These are phyloP conservation scores for Phytophthora nicotianae DNA, from an alignment of 352 stramenopile genomes.

Conservation along the genomic window DNA sequence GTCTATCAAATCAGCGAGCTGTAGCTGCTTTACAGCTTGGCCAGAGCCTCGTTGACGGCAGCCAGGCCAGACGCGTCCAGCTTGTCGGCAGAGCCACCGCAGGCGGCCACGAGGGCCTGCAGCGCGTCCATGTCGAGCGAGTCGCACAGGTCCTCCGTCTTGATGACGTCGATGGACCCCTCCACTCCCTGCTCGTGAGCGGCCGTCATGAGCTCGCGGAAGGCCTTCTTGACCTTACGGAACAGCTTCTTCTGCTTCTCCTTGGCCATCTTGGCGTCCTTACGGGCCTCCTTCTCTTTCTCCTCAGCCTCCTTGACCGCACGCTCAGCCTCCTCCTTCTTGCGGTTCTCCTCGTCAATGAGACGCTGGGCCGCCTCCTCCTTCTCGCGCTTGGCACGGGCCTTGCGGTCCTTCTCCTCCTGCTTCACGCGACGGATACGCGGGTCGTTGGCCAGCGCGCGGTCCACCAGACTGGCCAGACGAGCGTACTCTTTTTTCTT, in stretches of 20 bases:
- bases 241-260: constrained; percentile 89
- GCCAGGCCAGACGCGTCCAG: constrained; percentile 61
- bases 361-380: constrained; percentile 70
- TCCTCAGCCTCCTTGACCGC: constrained; percentile 59
- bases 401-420: constrained; percentile 86
- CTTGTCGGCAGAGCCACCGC: constrained; percentile 52
- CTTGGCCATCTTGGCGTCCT: constrained; percentile 77
- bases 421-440: constrained; percentile 85
- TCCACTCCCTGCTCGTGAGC: constrained; percentile 65
- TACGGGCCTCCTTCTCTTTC: constrained; percentile 65
- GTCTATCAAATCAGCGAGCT: not conserved
- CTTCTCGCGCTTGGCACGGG: constrained; percentile 73
- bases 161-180: constrained; percentile 65
- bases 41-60: constrained; percentile 52
- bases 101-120: constrained; percentile 66
- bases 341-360: constrained; percentile 70
- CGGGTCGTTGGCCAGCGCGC: constrained; percentile 72
- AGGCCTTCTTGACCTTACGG: constrained; percentile 85
- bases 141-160: constrained; percentile 82
- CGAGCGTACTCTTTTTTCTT: constrained; percentile 90
- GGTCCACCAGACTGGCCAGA: constrained; percentile 81
- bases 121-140: constrained; percentile 72
- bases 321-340: constrained; percentile 64
- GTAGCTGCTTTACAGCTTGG: constrained; percentile 44
- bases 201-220: constrained; percentile 76